Evolutionary conservation across 306 rosid species (phyloP), one percentile per base, ranked within the genome.

Genomic region (Gastrolobium villosum): DNA sequence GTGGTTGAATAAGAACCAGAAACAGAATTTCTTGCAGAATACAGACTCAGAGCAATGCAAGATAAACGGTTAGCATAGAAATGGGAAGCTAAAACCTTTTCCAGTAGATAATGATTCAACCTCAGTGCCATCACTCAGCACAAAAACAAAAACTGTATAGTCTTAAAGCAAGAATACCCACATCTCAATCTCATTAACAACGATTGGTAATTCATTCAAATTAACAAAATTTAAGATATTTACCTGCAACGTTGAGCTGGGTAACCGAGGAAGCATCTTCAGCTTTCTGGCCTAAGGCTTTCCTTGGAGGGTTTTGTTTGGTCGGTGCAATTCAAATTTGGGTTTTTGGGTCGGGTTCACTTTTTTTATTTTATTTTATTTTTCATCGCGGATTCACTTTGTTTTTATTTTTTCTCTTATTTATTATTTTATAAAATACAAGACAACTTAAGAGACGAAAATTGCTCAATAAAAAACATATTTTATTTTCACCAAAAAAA

Each of bases 1-100:
- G 76, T 14, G 54, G 80, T 49, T 68, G 83, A 81, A 77, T 44
- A 55, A 52, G 81, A 79, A 55, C 59, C 20, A 39, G 69, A 43
- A 34, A 60, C 50, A 52, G 76, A 57, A 52, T 40, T 79, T 75
- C 40, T 85, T 45, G 88, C 57, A 36, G 78, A 80, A 81, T n/a
- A 66, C 2, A 77, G 52, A 54, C 34, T 11, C 5, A 75, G 20
- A 76, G 74, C 76, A 63, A 50, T 31, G 45, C 4, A 55, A 6
- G 72, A 5, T 39, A 81, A 68, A 44, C 67, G 84, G 49, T 83
- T 75, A 15, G 13, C 73, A 53, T 7, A 66, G 10, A 81, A 79
- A 80, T 54, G 49, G 67, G 79, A 75, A 26, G 78, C 45, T 43
- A 74, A 39, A 30, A 54, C 70, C 75, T 82, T 81, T 65, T 7